Evolutionary conservation across 331 rosid species (phyloP).

Genomic region (Quercus phellos): DNA sequence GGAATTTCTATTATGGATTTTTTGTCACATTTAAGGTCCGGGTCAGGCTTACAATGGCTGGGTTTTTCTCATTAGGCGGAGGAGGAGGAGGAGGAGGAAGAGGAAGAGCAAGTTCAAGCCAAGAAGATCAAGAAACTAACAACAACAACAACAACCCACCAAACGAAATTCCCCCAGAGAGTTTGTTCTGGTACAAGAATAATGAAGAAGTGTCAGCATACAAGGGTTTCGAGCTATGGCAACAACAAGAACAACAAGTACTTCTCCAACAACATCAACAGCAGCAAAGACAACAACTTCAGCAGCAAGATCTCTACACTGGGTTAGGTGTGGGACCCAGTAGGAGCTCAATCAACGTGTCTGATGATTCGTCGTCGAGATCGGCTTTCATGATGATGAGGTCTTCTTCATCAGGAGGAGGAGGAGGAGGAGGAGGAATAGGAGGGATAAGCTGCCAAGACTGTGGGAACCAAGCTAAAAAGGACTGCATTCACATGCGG

Average conservation of each 20-base stretch:
- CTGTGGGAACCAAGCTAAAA: constrained; percentile 96
- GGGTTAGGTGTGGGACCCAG: constrained; percentile 66
- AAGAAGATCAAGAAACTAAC: constrained; percentile 3
- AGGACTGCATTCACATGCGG: constrained; percentile 77
- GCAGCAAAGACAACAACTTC: constrained; percentile 18
- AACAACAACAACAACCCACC: constrained; percentile 12
- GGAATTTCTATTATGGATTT: constrained; percentile 75
- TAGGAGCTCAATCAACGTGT: constrained; percentile 29
- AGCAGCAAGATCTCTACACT: constrained; percentile 57
- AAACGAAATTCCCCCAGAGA: constrained; percentile 46
- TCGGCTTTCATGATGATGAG: constrained; percentile 53
- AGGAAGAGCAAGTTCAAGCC: constrained; percentile 25
- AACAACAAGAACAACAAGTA: constrained; percentile 29
- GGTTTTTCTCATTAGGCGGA: constrained; percentile 74
- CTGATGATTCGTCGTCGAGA: constrained; percentile 68
- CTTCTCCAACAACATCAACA: constrained; percentile 27
- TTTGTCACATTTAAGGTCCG: constrained; percentile 39
- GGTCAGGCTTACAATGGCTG: constrained; percentile 72
- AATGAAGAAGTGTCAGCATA: constrained; percentile 42
- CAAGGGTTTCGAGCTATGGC: constrained; percentile 67
- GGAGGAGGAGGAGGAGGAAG: constrained; percentile 30
- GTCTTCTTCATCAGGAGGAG: constrained; percentile 23
- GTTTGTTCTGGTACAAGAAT: constrained; percentile 54
- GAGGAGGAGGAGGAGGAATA: constrained; percentile 25
- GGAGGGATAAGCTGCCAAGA: constrained; percentile 75